Evolutionary conservation across 352 stramenopile species (phyloP).

Genomic region (Peronospora farinosa): DNA sequence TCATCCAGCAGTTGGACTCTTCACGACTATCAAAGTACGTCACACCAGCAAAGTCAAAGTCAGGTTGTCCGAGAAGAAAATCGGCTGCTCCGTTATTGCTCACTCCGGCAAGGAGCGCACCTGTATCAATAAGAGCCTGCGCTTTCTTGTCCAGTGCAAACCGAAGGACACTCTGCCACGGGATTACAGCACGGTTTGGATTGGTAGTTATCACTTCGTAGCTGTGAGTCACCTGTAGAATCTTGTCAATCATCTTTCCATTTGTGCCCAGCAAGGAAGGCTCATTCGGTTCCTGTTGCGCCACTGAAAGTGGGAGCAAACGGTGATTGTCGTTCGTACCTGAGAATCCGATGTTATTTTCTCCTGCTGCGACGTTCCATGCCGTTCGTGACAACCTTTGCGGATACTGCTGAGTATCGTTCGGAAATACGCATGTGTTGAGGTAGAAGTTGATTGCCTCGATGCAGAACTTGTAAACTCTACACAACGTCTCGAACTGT

Average conservation of each 20-base stretch:
- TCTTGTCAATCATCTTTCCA: slow-evolving; percentile 66
- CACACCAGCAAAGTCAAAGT: slow-evolving; percentile 46
- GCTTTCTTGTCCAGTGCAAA: slow-evolving; percentile 23
- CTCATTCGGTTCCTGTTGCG: slow-evolving; percentile 51
- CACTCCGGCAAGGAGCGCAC: slow-evolving; percentile 69
- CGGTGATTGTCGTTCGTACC: slow-evolving; percentile 40
- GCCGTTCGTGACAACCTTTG: slow-evolving; percentile 58
- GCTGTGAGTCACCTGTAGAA: slow-evolving; percentile 15
- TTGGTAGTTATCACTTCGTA: slow-evolving; percentile 29
- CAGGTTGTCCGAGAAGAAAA: slow-evolving; percentile 33
- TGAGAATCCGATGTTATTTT: slow-evolving; percentile 61
- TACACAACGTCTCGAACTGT: too few species aligned
- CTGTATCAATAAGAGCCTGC: slow-evolving; percentile 70
- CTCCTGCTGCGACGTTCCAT: slow-evolving; percentile 75
- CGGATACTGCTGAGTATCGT: slow-evolving; percentile 78
- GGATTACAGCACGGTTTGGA: slow-evolving; percentile 1
- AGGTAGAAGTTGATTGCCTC: slow-evolving; percentile 83
- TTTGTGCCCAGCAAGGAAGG: slow-evolving; percentile 62
- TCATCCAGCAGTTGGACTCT: slow-evolving; percentile 67
- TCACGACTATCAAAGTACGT: background rate
- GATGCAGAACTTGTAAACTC: slow-evolving; percentile 38
- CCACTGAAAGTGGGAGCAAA: slow-evolving; percentile 63
- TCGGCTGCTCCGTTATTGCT: slow-evolving; percentile 44
- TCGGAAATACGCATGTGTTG: slow-evolving; percentile 79
- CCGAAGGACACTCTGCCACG: slow-evolving; percentile 45